Evolutionary conservation across 371 early-diverging fungal genomes (phyloP), one percentile per base, ranked within the genome.

Genomic region (Mucor ambiguus): DNA sequence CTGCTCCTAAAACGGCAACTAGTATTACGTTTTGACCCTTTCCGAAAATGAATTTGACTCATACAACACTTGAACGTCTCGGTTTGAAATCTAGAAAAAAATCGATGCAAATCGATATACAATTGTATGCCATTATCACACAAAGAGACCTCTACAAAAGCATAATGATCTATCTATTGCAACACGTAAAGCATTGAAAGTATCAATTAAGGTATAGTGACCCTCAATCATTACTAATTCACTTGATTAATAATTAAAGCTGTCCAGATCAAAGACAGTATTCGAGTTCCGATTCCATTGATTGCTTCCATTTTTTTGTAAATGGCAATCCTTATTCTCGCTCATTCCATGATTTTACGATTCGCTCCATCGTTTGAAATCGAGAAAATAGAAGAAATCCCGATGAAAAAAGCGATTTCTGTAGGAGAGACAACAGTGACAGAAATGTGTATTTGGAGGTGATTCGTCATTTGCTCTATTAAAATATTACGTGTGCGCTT

Each of bases 11-110:
- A 30, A 30, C n/a, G 32, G 56, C 4, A 56, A n/a, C 12, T 30
- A 20, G 55, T 56, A 56, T 56, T 56, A 56, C 56, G 56, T 56
- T 56, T 56, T 56, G 16, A 18, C 30, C 33, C 32, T 56, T 56
- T 56, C 56, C 56, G 56, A 56, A 56, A 32, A 20, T 18, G 20
- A 56, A 55, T 33, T 33, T 56, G 56, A 56, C 32, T 56, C 56
- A 56, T 56, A 30, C 33, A 29, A 3, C 56, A 16, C 10, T 56
- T 33, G 56, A 52, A 52, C 4, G 14, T 52, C 52, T 52, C 28
- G 24, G 26, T 52, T 52, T 52, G 28, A 52, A 52, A 52, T 22
- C 11, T 3, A 46, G 5, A 46, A 52, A 26, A 28, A 52, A 26
- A 26, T 28, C 28, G 52, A 28, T 52, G 18, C 3, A 41, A 16